These are phyloP conservation scores for Gnaphalium uliginosum DNA, from an alignment of 129 eudicot genomes.

Conservation along the genomic window DNA sequence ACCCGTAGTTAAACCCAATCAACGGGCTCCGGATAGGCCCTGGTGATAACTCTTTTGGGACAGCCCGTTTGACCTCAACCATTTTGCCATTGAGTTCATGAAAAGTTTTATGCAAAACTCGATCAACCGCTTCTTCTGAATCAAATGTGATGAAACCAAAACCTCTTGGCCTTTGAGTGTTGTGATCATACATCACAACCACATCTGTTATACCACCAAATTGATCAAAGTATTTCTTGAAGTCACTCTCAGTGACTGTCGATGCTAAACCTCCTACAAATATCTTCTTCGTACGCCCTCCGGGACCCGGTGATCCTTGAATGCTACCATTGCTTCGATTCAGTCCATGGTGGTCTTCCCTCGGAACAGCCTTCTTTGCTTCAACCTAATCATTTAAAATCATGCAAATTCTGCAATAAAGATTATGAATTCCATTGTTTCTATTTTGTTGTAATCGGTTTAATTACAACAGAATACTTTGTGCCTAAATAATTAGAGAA, in stretches of 20 bases:
- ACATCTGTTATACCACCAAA: constrained; percentile 80
- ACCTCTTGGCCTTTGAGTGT: constrained; percentile 93
- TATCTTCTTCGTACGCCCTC: constrained; percentile 83
- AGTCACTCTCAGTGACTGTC: constrained; percentile 81
- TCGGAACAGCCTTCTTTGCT: constrained; percentile 96
- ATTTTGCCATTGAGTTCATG: constrained; percentile 88
- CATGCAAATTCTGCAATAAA: background rate
- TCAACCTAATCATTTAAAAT: constrained; percentile 54
- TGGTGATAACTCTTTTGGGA: constrained; percentile 82
- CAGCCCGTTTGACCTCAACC: constrained; percentile 95
- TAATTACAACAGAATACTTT: too few species aligned
- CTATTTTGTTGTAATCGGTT: background rate
- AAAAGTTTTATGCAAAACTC: constrained; percentile 66
- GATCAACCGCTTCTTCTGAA: constrained; percentile 77
- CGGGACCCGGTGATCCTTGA: constrained; percentile 79
- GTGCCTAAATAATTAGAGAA: background rate
- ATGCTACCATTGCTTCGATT: constrained; percentile 53
- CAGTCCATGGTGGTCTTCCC: constrained; percentile 72
- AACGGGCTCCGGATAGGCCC: constrained; percentile 66
- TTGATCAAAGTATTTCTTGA: constrained; percentile 79
- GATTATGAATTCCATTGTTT: constrained; percentile 13
- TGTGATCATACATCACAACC: constrained; percentile 93
- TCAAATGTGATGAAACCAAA: constrained; percentile 89
- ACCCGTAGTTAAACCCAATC: constrained; percentile 66
- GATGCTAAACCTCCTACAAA: constrained; percentile 96